Evolutionary conservation across 75 land plant species (phyloP).

Genomic region (Pinus albicaulis): DNA sequence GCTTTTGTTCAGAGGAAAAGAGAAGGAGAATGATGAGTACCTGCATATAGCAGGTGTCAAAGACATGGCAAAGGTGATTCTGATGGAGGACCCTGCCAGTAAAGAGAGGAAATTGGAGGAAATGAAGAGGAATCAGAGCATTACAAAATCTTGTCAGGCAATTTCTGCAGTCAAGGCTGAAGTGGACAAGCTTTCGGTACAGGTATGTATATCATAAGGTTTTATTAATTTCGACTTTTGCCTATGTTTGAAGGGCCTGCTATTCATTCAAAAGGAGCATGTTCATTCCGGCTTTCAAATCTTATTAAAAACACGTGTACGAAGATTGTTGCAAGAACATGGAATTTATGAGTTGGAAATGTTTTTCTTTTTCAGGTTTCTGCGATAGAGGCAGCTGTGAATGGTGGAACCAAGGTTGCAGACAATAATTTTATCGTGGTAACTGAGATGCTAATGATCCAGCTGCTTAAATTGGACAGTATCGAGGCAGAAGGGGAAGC

Average conservation of each 20-base stretch:
- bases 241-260: not conserved
- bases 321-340: not conserved
- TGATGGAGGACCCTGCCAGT: conserved; percentile 76
- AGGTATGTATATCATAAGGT: conserved; percentile 27
- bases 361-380: conserved; percentile 34
- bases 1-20: conserved; percentile 79
- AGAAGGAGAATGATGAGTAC: conserved; percentile 70
- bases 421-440: conserved; percentile 58
- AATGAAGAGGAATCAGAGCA: conserved; percentile 31
- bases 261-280: not conserved
- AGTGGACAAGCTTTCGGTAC: conserved; percentile 67
- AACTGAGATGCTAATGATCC: conserved; percentile 74
- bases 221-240: not conserved
- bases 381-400: conserved; percentile 36
- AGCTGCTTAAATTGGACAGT: conserved; percentile 61
- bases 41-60: conserved; percentile 66
- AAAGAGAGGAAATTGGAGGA: conserved; percentile 67
- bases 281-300: not conserved
- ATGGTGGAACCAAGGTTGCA: conserved; percentile 47
- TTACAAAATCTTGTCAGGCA: conserved; percentile 46
- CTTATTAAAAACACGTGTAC: too few species aligned
- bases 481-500: conserved; percentile 89
- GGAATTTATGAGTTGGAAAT: not conserved
- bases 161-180: conserved; percentile 52
- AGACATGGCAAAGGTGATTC: conserved; percentile 68